Evolutionary conservation across 805 yeast species (phyloP), one percentile per base, ranked within the genome.

Genomic region (Candida glaebosa): DNA sequence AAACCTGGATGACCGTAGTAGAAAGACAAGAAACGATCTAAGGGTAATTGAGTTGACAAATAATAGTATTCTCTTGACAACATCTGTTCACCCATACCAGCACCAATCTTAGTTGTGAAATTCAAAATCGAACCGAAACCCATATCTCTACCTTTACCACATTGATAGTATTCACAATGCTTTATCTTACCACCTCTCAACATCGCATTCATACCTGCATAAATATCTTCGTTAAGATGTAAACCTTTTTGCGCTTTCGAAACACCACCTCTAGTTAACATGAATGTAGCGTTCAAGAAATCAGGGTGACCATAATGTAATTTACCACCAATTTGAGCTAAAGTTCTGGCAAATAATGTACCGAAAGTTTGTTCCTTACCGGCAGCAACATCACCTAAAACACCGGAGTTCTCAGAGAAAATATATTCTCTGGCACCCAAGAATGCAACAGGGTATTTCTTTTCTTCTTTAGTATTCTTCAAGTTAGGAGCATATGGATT

Each of bases 51-150:
- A 2, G 89, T 81, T 1, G 90, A 85, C 47, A 86, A 69, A 56
- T 85, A 84, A 60, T 78, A 86, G 61, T 85, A 85, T 58, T 86
- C 95, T 52, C 95, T 72, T 3, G 91, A 84, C 42, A 86, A 70
- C 78, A 84, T 80, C 57, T 86, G 95, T 55, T 86, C 95, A 37
- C 93, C 91, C 95, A 86, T 86, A 44, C 93, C 95, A 41, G 93
- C 87, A 36, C 95, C 95, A 60, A 86, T 85, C 56, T 86, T 86
- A 17, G 91, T 82, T 4, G 87, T 84, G 63, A 86, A 86, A 59
- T 84, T 85, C 61, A 84, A 73, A 54, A 86, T 85, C 2, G 93
- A 84, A 3, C 87, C 86, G 61, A 86, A 85, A 3, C 95, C 93
- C 55, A 86, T 71, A 67, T 86, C 93, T 58, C 95, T 72, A 33